Evolutionary conservation across 139 green algal species (phyloP).

Genomic region (Tetratostichococcus sp.): DNA sequence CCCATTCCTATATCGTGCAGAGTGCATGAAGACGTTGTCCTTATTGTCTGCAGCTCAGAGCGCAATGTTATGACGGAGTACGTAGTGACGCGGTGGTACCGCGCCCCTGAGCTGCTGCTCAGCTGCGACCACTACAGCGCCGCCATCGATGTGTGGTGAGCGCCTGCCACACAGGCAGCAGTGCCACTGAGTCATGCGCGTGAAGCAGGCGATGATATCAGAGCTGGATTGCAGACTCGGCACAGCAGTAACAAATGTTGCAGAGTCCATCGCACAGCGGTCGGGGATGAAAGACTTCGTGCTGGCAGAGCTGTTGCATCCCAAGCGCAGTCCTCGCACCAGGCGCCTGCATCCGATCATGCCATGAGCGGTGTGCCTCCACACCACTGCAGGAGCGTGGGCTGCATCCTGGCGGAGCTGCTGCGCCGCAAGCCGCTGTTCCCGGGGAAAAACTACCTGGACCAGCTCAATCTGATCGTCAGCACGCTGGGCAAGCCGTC

Average conservation of each 20-base stretch:
- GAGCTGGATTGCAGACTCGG: no score
- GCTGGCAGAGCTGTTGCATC: no score
- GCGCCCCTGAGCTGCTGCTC: slow-evolving; percentile 90
- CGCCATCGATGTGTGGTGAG: slow-evolving; percentile 68
- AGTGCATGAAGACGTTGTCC: not conserved
- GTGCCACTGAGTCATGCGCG: not conserved
- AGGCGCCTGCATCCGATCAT: no score
- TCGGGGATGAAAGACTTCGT: no score
- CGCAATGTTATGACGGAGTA: slow-evolving; percentile 95
- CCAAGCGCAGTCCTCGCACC: no score
- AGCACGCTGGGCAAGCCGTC: slow-evolving; percentile 79
- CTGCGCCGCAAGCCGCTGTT: slow-evolving; percentile 82
- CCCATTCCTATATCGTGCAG: no score
- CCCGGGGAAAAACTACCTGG: slow-evolving; percentile 87
- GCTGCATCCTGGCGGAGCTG: slow-evolving; percentile 93
- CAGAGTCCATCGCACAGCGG: no score
- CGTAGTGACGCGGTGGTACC: slow-evolving; percentile 95
- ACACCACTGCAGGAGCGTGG: slow-evolving; percentile 52
- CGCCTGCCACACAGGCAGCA: no score
- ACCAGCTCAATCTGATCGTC: slow-evolving; percentile 93
- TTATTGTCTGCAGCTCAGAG: slow-evolving; percentile 54
- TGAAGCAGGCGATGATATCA: no score
- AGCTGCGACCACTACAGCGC: slow-evolving; percentile 80
- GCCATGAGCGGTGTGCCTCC: no score
- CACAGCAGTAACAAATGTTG: no score